phyloP scores from a whole-genome alignment of 164 flowering plant genomes.

The Taxillus chinensis region DNA sequence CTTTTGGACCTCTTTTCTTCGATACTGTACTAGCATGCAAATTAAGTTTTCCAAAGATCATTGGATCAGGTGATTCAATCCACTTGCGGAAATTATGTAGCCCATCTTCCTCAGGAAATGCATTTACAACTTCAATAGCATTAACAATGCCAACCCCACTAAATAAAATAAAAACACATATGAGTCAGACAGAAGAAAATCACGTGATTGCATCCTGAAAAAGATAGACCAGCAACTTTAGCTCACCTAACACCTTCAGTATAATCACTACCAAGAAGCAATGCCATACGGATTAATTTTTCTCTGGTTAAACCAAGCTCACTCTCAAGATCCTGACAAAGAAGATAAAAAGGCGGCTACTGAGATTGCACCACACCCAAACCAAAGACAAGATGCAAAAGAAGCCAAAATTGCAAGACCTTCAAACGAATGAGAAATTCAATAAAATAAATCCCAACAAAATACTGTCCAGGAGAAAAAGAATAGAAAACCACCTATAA shows the following conservation, averaged over 20 bases:
- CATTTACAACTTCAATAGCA: constrained; percentile 93
- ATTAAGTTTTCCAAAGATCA: constrained; percentile 51
- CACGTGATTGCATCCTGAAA: background rate
- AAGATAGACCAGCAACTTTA: background rate
- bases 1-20: constrained; percentile 39
- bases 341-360: background rate
- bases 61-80: constrained; percentile 97
- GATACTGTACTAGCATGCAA: constrained; percentile 24
- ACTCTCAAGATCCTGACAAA: constrained; percentile 67
- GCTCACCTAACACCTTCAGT: constrained; percentile 92
- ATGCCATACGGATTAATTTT: constrained; percentile 75
- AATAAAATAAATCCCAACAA: background rate
- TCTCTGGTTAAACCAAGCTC: constrained; percentile 83
- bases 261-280: constrained; percentile 97
- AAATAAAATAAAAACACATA: background rate
- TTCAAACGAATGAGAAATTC: background rate
- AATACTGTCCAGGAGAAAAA: background rate
- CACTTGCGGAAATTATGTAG: constrained; percentile 83
- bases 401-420: background rate
- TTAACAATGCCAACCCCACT: constrained; percentile 95
- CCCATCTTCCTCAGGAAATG: constrained; percentile 93
- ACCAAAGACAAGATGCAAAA: background rate
- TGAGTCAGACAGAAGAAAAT: background rate
- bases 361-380: no score
- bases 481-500: background rate